Evolutionary conservation across 2,329 filamentous ascomycete species (phyloP), one percentile per base, ranked within the genome.

Genomic region (Microdochium trichocladiopsis): DNA sequence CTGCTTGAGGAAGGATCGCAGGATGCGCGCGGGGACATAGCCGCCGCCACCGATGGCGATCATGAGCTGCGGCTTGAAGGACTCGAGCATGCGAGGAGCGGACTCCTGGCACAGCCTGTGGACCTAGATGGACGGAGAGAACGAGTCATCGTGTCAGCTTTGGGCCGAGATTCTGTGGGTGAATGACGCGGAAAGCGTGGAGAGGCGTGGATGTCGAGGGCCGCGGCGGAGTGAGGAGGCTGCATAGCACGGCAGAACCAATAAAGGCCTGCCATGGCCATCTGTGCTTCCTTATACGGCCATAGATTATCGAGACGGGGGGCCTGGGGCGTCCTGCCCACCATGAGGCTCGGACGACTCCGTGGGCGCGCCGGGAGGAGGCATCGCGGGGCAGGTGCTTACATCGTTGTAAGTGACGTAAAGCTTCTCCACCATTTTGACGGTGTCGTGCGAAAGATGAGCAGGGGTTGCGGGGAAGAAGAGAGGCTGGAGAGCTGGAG

Each of bases 1-100:
- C 68, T 84, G 83, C 80, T 95, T 96, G 70, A 99, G 88, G 79
- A 99, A 99, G 21, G 94, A 97, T 58, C 94, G 90, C 58, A 99
- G 83, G 70, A 99, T 99, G 63, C 94, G 89, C 47, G 94, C 94
- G 56, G 94, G 94, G 41, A 99, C 91, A 72, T 96, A 99, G 64
- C 94, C 94, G 63, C 94, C 94, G 59, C 94, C 94, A 63, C 94
- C 94, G 69, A 97, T 97, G 68, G 94, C 94, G 71, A 99, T 95
- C 81, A 99, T 96, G 62, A 99, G 88, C 71, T 96, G 90, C 37
- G 94, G 94, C 68, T 90, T 81, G 79, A 96, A 91, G 16, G 89
- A 83, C 67, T 85, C 76, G 63, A 99, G 84, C 69, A 97, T 95
- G 62, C 78, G 77, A 58, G 83, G 79, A 37, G 92, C 94, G 18